phyloP scores from a whole-genome alignment of 176 grass and related monocot species.

The Carex pumila region DNA sequence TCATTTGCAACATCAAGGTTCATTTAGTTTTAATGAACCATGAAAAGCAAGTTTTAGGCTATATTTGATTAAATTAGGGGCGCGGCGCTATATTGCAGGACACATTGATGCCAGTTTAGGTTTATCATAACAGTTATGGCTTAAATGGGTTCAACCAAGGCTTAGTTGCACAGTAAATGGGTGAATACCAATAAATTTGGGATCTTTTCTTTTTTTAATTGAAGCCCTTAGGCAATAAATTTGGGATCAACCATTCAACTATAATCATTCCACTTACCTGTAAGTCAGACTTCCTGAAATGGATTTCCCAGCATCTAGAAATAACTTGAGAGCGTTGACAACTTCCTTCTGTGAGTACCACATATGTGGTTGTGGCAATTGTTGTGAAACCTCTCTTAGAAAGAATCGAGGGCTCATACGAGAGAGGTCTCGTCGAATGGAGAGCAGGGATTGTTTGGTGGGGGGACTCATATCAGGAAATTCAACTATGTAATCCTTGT shows the following conservation, averaged over 20 bases:
- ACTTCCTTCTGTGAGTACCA: conserved; percentile 84
- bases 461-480: conserved; percentile 72
- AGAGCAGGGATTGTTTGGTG: conserved; percentile 26
- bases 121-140: not conserved
- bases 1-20: not conserved
- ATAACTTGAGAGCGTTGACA: conserved; percentile 64
- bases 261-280: conserved; percentile 36
- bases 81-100: not conserved
- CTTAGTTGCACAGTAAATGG: not conserved
- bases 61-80: not conserved
- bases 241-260: conserved; percentile 7
- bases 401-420: conserved; percentile 32
- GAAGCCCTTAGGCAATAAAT: not conserved
- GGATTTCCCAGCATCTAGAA: conserved; percentile 48
- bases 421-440: conserved; percentile 39
- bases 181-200: conserved; percentile 15
- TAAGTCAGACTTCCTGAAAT: conserved; percentile 66
- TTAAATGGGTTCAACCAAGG: not conserved
- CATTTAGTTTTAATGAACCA: not conserved
- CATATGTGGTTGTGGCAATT: conserved; percentile 63
- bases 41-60: not conserved
- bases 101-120: not conserved
- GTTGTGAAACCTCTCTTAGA: conserved; percentile 41
- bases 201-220: not conserved
- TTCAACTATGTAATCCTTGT: conserved; percentile 87